Conservation (phyloP, 805 yeast species). For the Monosporozyma servazzii region DNA sequence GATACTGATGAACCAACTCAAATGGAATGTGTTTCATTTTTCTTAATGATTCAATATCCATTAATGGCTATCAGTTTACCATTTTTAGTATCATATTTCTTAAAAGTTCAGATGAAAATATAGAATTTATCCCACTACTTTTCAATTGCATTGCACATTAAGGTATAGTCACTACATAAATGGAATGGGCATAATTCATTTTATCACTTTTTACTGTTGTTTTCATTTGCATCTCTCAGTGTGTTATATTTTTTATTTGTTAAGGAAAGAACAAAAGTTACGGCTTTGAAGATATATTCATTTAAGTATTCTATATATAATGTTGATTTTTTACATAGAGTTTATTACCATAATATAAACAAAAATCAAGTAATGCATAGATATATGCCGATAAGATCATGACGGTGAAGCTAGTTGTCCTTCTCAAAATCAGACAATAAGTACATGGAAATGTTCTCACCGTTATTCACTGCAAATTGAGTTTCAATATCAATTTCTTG, state of each 20-base stretch:
- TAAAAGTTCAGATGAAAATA: constrained; percentile 28
- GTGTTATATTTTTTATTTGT: too few relatives aligned
- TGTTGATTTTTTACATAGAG: background rate
- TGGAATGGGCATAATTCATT: background rate
- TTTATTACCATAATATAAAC: background rate
- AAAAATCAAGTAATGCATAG: background rate
- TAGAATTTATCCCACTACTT: constrained; percentile 3
- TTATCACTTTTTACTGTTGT: background rate
- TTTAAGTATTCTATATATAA: background rate
- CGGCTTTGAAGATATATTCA: background rate
- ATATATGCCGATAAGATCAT: background rate
- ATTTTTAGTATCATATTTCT: constrained; percentile 37
- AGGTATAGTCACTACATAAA: background rate
- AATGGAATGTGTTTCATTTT: constrained; percentile 78
- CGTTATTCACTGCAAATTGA: constrained; percentile 51
- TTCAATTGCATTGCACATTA: background rate
- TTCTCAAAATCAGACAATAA: constrained; percentile 46
- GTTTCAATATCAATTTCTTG: constrained; percentile 36
- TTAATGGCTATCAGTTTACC: constrained; percentile 63
- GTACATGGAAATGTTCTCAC: constrained; percentile 55
- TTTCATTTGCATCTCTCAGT: background rate
- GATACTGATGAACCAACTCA: constrained; percentile 37
- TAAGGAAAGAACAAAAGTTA: background rate
- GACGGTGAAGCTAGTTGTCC: background rate
- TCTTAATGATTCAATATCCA: constrained; percentile 65